Base-by-base conservation (phyloP, 2,329 filamentous ascomycete species). In the Bipolaris zeicola region DNA sequence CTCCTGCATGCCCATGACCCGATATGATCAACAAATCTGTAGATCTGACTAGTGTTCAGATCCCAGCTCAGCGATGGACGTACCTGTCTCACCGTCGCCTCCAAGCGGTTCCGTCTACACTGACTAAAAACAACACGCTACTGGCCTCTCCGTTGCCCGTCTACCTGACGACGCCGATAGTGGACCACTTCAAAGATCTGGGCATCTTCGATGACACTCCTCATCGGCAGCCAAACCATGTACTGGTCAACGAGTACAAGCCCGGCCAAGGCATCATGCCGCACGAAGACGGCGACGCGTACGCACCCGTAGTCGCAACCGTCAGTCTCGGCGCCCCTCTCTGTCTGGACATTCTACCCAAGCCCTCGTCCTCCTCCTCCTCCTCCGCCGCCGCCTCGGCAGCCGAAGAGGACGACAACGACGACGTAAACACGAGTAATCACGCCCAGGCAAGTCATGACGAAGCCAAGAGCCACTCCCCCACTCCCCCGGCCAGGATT, bases 221-320 rank as follows among this genome's bases (percentile, higher is more conserved):
- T 5, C 93, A 98, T 70, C 68, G 80, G 16, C 82, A 80, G 3
- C 91, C 94, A 2, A 99, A 98, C 68, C 95, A 98, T 77, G 91
- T 96, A 43, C 82, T 98, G 36, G 87, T 98, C 66, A 99, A 99
- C 71, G 93, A 97, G 75, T 99, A 98, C 75, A 82, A 83, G 1
- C 87, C 91, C 0, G 91, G 91, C 1, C 86, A 96, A 61, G 94
- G 94, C n/a, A 98, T 98, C 64, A 96, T 97, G 91, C 88, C 93
- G 44, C 94, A 98, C 75, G 95, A 97, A 81, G 94, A 99, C 74
- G 95, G 94, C 1, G 79, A 85, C 7, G 91, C 94, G 8, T 99
- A 99, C 73, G 85, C 90, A 71, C 90, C 90, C 1, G 87, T 96
- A 13, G 94, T 97, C 11, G 95, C 92, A 62, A 98, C 95, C 1